Evolutionary conservation across 2,329 filamentous ascomycete genomes (phyloP).

Genomic region (Epicoccum nigrum): DNA sequence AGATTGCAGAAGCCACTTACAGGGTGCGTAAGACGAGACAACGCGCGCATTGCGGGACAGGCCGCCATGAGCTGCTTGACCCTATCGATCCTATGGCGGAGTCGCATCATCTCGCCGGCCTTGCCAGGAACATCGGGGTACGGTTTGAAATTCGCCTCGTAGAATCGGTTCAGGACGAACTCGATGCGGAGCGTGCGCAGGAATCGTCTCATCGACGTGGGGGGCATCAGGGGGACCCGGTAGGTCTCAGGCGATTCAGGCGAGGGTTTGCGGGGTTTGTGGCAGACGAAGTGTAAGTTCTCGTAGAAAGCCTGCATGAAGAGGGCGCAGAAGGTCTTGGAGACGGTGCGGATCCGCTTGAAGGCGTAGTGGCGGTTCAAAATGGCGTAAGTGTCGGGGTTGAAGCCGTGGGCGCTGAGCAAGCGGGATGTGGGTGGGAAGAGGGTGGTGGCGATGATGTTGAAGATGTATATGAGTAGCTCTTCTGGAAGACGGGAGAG

Average conservation of each 20-base stretch:
- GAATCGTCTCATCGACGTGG: constrained; percentile 5
- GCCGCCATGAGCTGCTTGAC: no score
- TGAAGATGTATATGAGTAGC: constrained; percentile 23
- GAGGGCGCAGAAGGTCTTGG: constrained; percentile 6
- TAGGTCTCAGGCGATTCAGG: no score
- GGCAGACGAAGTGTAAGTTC: constrained; percentile 7
- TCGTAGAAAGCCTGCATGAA: constrained; percentile 21
- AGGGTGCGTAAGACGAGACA: no score
- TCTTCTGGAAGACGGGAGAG: constrained; percentile 22
- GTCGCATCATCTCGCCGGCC: no score
- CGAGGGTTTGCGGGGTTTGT: neutral
- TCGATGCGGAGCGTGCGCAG: constrained; percentile 9
- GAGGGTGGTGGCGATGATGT: constrained; percentile 1
- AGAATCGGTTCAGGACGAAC: constrained; percentile 19
- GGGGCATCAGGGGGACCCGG: no score
- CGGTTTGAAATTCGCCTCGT: no score
- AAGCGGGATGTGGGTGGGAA: constrained; percentile 1
- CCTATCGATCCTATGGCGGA: no score
- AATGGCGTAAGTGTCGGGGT: constrained; percentile 4
- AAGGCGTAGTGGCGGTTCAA: constrained; percentile 11
- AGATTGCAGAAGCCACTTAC: no score
- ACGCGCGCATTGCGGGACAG: no score
- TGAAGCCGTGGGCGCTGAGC: constrained; percentile 7
- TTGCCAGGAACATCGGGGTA: no score
- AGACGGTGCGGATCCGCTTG: constrained; percentile 13